These are phyloP conservation scores for Oryza longistaminata DNA, from an alignment of 176 grass and related monocot species.

Conservation along the genomic window DNA sequence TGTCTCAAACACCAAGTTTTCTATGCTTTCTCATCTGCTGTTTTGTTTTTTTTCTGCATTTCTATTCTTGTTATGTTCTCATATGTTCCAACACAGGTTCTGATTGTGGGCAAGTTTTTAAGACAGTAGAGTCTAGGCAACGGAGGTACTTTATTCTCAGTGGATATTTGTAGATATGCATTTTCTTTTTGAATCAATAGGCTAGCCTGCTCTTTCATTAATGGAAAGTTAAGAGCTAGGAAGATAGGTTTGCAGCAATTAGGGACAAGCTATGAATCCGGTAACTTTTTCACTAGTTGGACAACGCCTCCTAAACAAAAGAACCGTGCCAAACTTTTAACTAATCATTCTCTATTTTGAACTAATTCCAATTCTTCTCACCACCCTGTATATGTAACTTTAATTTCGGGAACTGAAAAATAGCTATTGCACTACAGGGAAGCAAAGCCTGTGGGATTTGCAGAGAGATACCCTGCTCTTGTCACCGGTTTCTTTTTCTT, in stretches of 20 bases:
- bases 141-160: background rate
- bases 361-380: background rate
- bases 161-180: background rate
- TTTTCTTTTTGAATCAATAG: background rate
- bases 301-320: background rate
- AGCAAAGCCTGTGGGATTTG: constrained; percentile 50
- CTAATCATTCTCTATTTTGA: background rate
- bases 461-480: constrained; percentile 70
- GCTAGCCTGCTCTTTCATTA: background rate
- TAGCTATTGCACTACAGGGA: constrained; percentile 44
- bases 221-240: background rate
- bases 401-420: background rate
- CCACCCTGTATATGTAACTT: background rate
- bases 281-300: background rate
- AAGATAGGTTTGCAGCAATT: background rate
- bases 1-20: background rate
- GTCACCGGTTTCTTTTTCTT: constrained; percentile 98
- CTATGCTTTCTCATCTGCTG: background rate
- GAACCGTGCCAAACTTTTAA: background rate
- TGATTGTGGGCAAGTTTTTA: background rate
- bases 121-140: background rate
- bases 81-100: background rate
- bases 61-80: background rate
- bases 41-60: background rate
- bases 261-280: background rate